Evolutionary conservation across 192 early-diverging fungal species (phyloP), one percentile per base, ranked within the genome.

Genomic region (Podila minutissima): DNA sequence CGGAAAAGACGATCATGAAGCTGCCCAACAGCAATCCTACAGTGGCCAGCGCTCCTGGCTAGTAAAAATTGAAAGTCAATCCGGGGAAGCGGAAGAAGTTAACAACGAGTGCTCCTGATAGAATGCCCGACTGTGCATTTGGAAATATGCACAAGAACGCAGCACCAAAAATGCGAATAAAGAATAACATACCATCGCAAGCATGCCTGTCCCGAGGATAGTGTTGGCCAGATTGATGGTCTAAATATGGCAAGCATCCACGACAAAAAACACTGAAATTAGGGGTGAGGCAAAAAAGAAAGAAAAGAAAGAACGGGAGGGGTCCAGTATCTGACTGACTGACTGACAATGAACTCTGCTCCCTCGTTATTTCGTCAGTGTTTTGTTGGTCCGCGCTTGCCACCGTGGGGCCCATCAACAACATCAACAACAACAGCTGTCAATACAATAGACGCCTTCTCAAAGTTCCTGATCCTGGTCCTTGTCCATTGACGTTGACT

Each of bases 191-290:
- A 93, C 92, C 98, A 99, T 97, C 38, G 97, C 97, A 29, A 99
- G 85, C 95, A 99, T 97, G 5, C 97, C 98, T 53, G 93, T 91
- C n/a, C 97, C 97, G 12, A 99, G 84, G 75, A 99, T 97, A 0
- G 97, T 99, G 74, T 99, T 99, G 48, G 93, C 89, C 41, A 99
- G 86, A 75, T 98, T 99, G 64, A 96, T 89, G 10, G 77, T 69
- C 77, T 81, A 81, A 62, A 50, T 24, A 62, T 31, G 53, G 53
- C 20, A 55, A 55, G 53, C 53, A 32, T 66, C 51, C 24, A 26
- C 31, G 15, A 46, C 41, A 12, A 46, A 46, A 38, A 51, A 37
- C 15, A 38, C 2, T n/a, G n/a, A n/a, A 46, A 46, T 46, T 46
- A 38, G n/a, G 13, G 58, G 1, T 22, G 35, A 37, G 35, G 35